Evolutionary conservation across 1,284 basidiomycete species (phyloP).

Genomic region (Microbotryum silenes-acaulis): DNA sequence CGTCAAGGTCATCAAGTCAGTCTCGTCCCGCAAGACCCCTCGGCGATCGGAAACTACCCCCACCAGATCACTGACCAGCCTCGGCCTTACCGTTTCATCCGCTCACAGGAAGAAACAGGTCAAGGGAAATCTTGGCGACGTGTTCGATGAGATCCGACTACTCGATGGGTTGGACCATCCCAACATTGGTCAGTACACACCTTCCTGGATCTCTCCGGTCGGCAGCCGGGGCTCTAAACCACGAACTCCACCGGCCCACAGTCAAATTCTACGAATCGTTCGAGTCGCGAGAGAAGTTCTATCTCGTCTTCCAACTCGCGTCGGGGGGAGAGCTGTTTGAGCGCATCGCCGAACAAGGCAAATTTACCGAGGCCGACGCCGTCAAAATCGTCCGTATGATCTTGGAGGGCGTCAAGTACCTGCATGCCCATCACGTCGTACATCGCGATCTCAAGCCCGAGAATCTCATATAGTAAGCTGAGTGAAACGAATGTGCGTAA

Average conservation of each 20-base stretch:
- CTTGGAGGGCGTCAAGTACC: constrained; percentile 33
- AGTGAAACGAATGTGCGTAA: neutral
- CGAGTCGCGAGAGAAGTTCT: constrained; percentile 82
- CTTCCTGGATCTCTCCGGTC: neutral
- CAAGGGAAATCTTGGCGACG: constrained; percentile 16
- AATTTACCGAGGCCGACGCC: constrained; percentile 83
- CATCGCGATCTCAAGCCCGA: constrained; percentile 52
- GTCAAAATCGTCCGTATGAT: constrained; percentile 60
- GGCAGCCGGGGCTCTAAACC: neutral
- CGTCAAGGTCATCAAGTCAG: constrained; percentile 16
- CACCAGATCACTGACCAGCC: too few species aligned
- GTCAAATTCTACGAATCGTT: constrained; percentile 92
- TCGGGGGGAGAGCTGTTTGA: constrained; percentile 70
- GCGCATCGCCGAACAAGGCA: constrained; percentile 68
- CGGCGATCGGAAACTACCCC: neutral
- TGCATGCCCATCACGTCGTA: constrained; percentile 63
- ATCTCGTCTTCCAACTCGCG: constrained; percentile 83
- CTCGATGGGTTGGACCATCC: constrained; percentile 76
- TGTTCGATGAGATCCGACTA: constrained; percentile 67
- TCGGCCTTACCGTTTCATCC: neutral
- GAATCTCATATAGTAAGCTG: constrained; percentile 30
- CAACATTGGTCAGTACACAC: constrained; percentile 54
- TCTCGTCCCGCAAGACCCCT: neutral
- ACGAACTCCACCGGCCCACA: constrained; percentile 34
- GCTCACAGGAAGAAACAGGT: constrained; percentile 27